Evolutionary conservation across 345 rosid genomes (phyloP).

Genomic region (Rhodamnia argentea): DNA sequence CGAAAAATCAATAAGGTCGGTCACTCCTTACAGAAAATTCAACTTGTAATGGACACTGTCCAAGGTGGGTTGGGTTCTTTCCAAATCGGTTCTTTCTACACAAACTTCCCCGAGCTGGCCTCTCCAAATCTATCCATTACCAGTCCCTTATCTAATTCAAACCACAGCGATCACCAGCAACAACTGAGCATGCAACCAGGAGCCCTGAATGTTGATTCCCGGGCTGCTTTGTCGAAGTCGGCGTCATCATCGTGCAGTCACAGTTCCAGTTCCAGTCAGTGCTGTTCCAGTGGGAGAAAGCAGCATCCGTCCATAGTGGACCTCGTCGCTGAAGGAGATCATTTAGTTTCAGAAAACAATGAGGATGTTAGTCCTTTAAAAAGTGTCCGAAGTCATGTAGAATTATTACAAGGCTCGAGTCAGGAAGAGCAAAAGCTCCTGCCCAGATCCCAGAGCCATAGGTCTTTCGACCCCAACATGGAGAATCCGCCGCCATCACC

Average conservation of each 20-base stretch:
- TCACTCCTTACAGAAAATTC: conserved; percentile 77
- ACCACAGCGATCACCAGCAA: conserved; percentile 8
- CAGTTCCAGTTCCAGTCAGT: conserved; percentile 68
- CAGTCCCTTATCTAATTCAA: conserved; percentile 12
- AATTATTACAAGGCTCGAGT: conserved; percentile 34
- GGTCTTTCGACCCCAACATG: conserved; percentile 11
- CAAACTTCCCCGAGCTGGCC: conserved; percentile 54
- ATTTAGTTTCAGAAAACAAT: conserved; percentile 15
- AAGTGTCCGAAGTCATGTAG: conserved; percentile 35
- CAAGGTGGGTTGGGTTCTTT: conserved; percentile 62
- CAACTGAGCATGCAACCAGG: conserved; percentile 17
- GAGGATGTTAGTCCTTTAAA: conserved; percentile 4
- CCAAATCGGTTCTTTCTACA: conserved; percentile 56
- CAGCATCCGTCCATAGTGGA: conserved; percentile 20
- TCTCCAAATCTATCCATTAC: conserved; percentile 33
- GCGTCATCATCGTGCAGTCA: conserved; percentile 65
- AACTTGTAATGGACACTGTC: conserved; percentile 69
- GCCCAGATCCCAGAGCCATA: conserved; percentile 38
- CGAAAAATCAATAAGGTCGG: conserved; percentile 94
- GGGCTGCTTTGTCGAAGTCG: conserved; percentile 29
- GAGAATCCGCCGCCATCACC: conserved; percentile 18
- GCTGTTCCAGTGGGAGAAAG: conserved; percentile 55
- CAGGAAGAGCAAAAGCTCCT: conserved; percentile 23
- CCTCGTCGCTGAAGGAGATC: conserved; percentile 10
- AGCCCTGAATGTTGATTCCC: conserved; percentile 7